Base-by-base conservation (phyloP, 2,329 filamentous ascomycete species). In the Periglandula ipomoeae region DNA sequence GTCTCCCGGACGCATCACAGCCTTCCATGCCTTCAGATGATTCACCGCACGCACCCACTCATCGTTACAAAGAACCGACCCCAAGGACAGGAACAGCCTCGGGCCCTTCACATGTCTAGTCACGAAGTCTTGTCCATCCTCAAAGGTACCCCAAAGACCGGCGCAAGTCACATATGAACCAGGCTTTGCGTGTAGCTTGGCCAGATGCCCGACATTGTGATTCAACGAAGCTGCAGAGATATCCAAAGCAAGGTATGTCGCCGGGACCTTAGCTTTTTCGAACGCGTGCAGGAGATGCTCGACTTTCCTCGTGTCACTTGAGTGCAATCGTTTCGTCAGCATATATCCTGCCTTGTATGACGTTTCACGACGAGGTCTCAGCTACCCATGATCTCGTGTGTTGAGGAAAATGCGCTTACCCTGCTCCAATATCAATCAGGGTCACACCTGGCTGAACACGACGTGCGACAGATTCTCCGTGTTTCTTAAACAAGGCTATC, bases 11-110 rank as follows among this genome's bases (percentile, higher is more conserved):
- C 64, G 65, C 47, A 70, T 58, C 22, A 59, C 53, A n/a, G 55
- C 51, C 9, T 60, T 66, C 68, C 68, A 70, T 39, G 54, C 57
- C 50, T 62, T 63, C 23, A 70, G 57, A 38, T 67, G 60, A 4
- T 52, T 48, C 24, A 70, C 49, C 2, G 68, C 68, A 24, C 59
- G 57, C 2, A 56, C 51, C 63, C 65, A 70, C 8, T 60, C 58
- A 53, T 70, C 68, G 44, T 70, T 70, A 56, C 67, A 70, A 17
- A 70, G 58, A 4, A 70, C 68, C 7, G 68, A 70, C 3, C 68
- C 68, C 3, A 70, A 59, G 0, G 68, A 70, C 7, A 70, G 58
- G 47, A 70, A 67, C n/a, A 70, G 52, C 13, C 65, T 59, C 2
- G 61, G 64, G 2, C 58, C 54, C n/a, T 54, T 44, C 26, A 68